Evolutionary conservation across 1,139 yeast species (phyloP).

Genomic region (Yarrowia galli): DNA sequence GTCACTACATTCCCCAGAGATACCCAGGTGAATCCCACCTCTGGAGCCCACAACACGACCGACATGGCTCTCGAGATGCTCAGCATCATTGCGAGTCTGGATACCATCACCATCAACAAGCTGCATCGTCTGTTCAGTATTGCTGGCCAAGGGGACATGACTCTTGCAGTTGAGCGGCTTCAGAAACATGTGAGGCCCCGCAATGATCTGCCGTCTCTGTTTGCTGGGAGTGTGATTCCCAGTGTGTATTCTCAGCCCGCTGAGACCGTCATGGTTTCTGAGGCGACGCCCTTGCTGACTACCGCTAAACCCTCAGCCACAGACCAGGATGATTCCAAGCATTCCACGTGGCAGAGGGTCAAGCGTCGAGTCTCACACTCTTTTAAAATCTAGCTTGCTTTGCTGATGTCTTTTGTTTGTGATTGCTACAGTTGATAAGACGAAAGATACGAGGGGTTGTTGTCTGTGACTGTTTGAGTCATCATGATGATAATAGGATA

Average conservation of each 20-base stretch:
- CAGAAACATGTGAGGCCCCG: conserved; percentile 2
- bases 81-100: conserved; percentile 22
- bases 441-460: background rate
- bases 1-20: conserved; percentile 27
- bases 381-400: conserved; percentile 33
- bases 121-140: conserved; percentile 20
- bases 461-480: too few relatives aligned
- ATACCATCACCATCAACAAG: conserved; percentile 26
- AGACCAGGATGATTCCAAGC: background rate
- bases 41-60: conserved; percentile 4
- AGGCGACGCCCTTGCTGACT: background rate
- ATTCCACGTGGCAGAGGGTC: conserved; percentile 26
- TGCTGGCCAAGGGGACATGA: conserved; percentile 20
- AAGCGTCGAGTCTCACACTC: conserved; percentile 8
- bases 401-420: background rate
- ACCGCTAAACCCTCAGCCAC: background rate
- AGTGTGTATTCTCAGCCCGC: conserved; percentile 19
- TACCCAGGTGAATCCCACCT: background rate
- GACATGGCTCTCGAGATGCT: conserved; percentile 29
- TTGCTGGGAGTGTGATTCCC: background rate
- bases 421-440: background rate
- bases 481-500: background rate
- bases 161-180: conserved; percentile 12
- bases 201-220: conserved; percentile 7
- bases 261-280: background rate